Evolutionary conservation across 2,329 filamentous ascomycete genomes (phyloP).

Genomic region (Cercospora brassicicola): DNA sequence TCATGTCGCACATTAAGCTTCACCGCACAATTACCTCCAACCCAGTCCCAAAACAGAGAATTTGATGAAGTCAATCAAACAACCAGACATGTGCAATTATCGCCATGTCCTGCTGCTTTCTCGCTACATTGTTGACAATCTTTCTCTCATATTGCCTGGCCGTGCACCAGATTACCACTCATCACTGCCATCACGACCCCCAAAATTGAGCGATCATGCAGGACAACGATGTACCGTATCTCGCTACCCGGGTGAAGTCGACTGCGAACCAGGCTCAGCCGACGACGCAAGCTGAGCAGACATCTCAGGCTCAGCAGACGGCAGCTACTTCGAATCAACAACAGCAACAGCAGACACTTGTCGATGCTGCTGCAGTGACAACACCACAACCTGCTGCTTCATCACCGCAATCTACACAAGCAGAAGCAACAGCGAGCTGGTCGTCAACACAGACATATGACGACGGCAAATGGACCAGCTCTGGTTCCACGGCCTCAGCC

Average conservation of each 20-base stretch:
- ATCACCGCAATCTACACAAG: neutral
- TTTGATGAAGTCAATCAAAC: conserved; percentile 11
- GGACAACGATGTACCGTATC: neutral
- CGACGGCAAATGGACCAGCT: neutral
- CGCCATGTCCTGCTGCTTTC: neutral
- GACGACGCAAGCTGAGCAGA: neutral
- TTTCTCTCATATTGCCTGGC: conserved; percentile 1
- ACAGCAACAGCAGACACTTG: neutral
- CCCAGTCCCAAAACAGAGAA: conserved; percentile 10
- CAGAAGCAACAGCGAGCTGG: neutral
- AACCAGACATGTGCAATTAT: neutral
- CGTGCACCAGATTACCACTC: neutral
- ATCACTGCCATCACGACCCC: neutral
- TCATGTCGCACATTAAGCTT: conserved; percentile 12
- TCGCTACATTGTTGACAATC: neutral
- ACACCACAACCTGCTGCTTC: neutral
- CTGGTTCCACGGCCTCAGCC: neutral
- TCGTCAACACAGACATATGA: neutral
- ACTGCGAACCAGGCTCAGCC: neutral
- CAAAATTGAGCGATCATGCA: conserved; percentile 1
- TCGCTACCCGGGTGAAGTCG: neutral
- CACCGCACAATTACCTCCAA: conserved; percentile 6
- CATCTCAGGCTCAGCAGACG: neutral
- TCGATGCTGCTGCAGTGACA: neutral
- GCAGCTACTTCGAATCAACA: neutral